Evolutionary conservation across 2,329 filamentous ascomycete species (phyloP), one percentile per base, ranked within the genome.

Genomic region (Fusarium continuum): DNA sequence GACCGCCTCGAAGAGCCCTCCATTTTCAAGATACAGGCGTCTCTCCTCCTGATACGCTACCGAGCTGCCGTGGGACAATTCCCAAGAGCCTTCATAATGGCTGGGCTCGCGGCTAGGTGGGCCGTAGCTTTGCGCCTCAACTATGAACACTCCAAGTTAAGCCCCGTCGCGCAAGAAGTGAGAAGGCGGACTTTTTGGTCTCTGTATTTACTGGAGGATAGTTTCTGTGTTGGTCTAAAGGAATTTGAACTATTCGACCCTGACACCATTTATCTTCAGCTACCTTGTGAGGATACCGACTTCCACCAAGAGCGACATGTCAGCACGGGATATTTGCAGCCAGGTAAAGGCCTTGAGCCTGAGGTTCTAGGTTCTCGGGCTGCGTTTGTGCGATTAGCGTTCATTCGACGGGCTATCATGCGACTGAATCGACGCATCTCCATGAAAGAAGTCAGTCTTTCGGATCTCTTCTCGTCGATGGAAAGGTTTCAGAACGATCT

Each of bases 11-110:
- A 71, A 29, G 55, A 59, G 3, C 69, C 69, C 1, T 71, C 69
- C 11, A 71, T 71, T 19, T 71, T 71, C n/a, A 70, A 71, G 17
- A 45, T 71, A 5, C 69, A 71, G 35, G 67, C 69, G 7, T 71
- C 69, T 1, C 46, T 71, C 0, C 55, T 71, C 3, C 51, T 71
- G 2, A 71, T 71, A 8, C 64, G 69, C n/a, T 71, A 71, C 9
- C 44, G 69, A 13, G 69, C 69, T 2, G 69, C 57, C 1, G 65
- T 71, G 2, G 69, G 69, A 14, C 65, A 71, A 14, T 71, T 71
- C 9, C 64, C 69, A 0, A 61, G 69, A 8, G 69, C 69, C 1
- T 71, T 71, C 35, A 71, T 71, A 19, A 70, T 71, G 69, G 69
- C 69, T 6, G 69, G 69, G 0, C 67, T 71, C 6, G 64, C 64